Conservation (phyloP, 257 asterid species). For the Paulownia fortunei region DNA sequence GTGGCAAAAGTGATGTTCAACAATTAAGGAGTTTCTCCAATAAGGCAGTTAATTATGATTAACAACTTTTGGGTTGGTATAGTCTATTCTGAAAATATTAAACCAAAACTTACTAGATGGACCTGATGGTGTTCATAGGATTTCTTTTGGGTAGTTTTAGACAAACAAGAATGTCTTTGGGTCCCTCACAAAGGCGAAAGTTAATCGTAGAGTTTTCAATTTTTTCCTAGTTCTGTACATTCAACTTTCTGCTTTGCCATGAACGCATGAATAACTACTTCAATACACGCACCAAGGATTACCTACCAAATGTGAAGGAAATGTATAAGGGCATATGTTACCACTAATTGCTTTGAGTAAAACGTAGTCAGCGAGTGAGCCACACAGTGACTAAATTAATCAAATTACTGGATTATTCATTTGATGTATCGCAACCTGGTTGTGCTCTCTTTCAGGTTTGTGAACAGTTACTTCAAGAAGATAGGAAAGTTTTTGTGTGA, state of each 20-base stretch:
- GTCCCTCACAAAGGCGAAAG: not conserved
- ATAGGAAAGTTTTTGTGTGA: not conserved
- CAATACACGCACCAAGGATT: not conserved
- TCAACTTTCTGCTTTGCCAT: not conserved
- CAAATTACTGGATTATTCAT: not conserved
- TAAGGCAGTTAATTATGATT: not conserved
- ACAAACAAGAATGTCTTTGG: not conserved
- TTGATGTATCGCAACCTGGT: not conserved
- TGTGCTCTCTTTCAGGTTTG: not conserved
- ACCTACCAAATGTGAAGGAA: not conserved
- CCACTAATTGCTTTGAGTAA: not conserved
- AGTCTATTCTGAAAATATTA: not conserved
- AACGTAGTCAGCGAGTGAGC: not conserved
- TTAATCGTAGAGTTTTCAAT: not conserved
- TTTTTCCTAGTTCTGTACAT: slow-evolving; percentile 1
- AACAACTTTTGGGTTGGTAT: not conserved
- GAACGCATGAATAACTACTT: not conserved
- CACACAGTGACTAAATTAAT: not conserved
- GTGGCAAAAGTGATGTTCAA: slow-evolving; percentile 1
- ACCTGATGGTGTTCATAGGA: not conserved
- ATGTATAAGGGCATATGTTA: not conserved
- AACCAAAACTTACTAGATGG: not conserved
- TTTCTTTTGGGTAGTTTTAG: not conserved
- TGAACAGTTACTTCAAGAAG: not conserved
- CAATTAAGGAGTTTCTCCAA: not conserved